Base-by-base conservation (phyloP, 2,329 filamentous ascomycete species). In the Fusarium gaditjirri region DNA sequence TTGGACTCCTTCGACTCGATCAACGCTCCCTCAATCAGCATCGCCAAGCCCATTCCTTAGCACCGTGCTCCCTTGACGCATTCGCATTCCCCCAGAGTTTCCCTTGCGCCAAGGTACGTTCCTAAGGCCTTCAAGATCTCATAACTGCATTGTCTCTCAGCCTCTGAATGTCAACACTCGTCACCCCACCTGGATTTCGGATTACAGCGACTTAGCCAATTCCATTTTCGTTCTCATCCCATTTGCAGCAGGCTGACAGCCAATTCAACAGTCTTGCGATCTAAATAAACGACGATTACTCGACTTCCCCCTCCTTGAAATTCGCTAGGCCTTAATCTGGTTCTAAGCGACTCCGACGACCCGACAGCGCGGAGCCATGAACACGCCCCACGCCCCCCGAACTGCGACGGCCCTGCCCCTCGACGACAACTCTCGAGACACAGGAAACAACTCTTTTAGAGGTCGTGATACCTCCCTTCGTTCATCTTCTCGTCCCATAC, bases 301-400 rank as follows among this genome's bases (percentile, higher is more conserved):
- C 56, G 52, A 56, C 47, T 52, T n/a, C 11, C 35, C 41, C 65
- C 50, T 52, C 36, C 55, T 47, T 56, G n/a, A 36, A 43, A 47
- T 58, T 60, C 59, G 63, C 66, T 75, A 64, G 65, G 54, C 44
- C 57, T 68, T 65, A 49, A 60, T 33, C 55, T 71, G 72, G 72
- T 67, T 65, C 71, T 50, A 74, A 75, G 61, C 58, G 56, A 68
- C 55, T 41, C 68, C 73, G 66, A 76, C 65, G 63, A 66, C 73
- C 61, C 65, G 68, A 60, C 64, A 70, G 49, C 64, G 58, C 70
- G 72, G 72, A 76, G 75, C 73, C 77, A 81, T 81, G 79, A 80
- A 73, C 72, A 77, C 61, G 71, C 72, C 79, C 73, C 74, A 77
- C 61, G 58, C 66, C 39, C 72, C 75, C 64, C 76, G 68, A 62